A percentile compares a stretch with the other conserved stretches of the same genome.
Conservation (phyloP, 2,329 filamentous ascomycete species). For the Didymella sp. region DNA sequence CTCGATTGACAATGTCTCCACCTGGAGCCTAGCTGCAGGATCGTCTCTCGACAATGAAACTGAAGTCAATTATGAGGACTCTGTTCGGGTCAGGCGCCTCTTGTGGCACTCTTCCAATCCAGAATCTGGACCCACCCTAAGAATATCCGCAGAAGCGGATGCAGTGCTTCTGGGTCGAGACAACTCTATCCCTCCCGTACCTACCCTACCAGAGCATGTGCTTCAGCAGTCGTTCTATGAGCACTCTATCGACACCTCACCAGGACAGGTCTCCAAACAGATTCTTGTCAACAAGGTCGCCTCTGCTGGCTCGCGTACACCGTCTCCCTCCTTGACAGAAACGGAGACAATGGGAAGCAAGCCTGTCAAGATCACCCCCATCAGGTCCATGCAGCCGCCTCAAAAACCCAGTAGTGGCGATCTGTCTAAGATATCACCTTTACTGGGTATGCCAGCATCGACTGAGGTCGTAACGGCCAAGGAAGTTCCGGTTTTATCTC, state of each 20-base stretch:
- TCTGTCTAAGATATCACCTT: neutral
- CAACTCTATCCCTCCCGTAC: constrained; percentile 17
- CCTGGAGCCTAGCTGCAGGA: constrained; percentile 15
- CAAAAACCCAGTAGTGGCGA: constrained; percentile 17
- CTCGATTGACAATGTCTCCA: constrained; percentile 13
- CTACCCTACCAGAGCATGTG: constrained; percentile 9
- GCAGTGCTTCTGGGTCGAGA: constrained; percentile 26
- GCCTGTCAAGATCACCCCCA: constrained; percentile 25
- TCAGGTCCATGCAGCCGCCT: constrained; percentile 35
- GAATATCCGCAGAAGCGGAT: constrained; percentile 37
- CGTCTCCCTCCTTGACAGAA: constrained; percentile 14
- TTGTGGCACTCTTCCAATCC: constrained; percentile 25
- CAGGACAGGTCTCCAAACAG: constrained; percentile 21
- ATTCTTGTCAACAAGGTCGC: constrained; percentile 17
- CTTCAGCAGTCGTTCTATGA: neutral
- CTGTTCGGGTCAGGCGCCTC: constrained; percentile 29
- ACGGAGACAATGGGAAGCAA: neutral
- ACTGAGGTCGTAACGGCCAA: neutral
- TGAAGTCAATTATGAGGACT: constrained; percentile 7
- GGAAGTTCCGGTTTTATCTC: too few relatives aligned
- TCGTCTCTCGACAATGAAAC: constrained; percentile 15
- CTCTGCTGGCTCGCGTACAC: constrained; percentile 12
- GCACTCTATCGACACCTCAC: constrained; percentile 19
- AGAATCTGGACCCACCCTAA: constrained; percentile 30
- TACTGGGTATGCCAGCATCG: neutral